phyloP scores from a whole-genome alignment of 768 basidiomycete species.

The Daedalea quercina region DNA sequence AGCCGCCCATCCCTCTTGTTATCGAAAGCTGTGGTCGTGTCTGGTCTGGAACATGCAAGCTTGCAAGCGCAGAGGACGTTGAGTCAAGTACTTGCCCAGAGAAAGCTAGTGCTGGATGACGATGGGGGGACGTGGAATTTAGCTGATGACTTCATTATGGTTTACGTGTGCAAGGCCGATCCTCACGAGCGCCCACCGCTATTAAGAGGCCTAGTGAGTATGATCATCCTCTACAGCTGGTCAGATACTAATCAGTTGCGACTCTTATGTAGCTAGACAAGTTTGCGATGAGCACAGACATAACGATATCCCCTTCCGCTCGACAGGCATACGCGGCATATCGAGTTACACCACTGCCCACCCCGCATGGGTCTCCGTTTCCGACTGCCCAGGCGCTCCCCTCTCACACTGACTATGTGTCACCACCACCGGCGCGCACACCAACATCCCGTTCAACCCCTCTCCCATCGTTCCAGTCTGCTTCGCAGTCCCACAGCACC shows the following conservation, averaged over 20 bases:
- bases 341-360: constrained; percentile 30
- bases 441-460: neutral
- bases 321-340: constrained; percentile 26
- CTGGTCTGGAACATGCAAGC: constrained; percentile 61
- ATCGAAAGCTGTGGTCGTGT: constrained; percentile 59
- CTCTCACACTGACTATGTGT: constrained; percentile 18
- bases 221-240: neutral
- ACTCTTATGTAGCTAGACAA: constrained; percentile 53
- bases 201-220: constrained; percentile 56
- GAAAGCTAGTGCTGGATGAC: constrained; percentile 39
- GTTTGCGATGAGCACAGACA: constrained; percentile 69
- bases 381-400: constrained; percentile 9
- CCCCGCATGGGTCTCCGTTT: constrained; percentile 14
- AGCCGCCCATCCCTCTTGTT: constrained; percentile 23
- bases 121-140: constrained; percentile 42
- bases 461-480: constrained; percentile 7
- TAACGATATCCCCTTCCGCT: constrained; percentile 31
- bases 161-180: constrained; percentile 68
- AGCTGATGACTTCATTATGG: constrained; percentile 62
- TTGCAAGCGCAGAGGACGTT: constrained; percentile 52
- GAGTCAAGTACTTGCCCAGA: constrained; percentile 43
- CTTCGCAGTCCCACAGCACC: constrained; percentile 8
- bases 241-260: neutral
- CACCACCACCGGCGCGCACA: constrained; percentile 1
- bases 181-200: constrained; percentile 59